These are phyloP conservation scores for Komagataella ulmi DNA, from an alignment of 805 yeast genomes.

Conservation along the genomic window DNA sequence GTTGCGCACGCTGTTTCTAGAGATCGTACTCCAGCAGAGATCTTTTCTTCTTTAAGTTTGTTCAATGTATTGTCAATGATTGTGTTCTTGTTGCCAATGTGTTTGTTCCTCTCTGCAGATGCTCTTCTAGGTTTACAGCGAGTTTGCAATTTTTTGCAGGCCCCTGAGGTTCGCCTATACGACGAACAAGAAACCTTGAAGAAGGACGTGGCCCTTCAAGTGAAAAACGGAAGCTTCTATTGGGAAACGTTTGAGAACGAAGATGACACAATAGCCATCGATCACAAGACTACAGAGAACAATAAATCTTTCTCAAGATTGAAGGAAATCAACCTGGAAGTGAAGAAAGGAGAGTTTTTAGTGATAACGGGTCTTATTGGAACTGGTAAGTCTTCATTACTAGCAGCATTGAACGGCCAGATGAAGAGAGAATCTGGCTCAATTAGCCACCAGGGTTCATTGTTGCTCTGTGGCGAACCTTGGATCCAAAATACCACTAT, in stretches of 20 bases:
- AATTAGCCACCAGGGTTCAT: constrained; percentile 34
- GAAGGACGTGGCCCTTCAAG: constrained; percentile 19
- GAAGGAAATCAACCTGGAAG: constrained; percentile 32
- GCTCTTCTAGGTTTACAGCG: constrained; percentile 47
- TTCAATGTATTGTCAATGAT: constrained; percentile 50
- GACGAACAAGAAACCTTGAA: constrained; percentile 3
- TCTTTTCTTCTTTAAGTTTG: constrained; percentile 58
- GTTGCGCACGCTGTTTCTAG: constrained; percentile 17
- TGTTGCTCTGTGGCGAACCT: constrained; percentile 37
- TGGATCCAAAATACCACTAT: constrained; percentile 40
- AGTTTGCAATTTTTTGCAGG: constrained; percentile 36
- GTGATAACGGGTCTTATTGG: constrained; percentile 75
- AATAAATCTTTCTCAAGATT: constrained; percentile 26
- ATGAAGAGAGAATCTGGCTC: constrained; percentile 39
- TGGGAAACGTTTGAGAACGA: constrained; percentile 48
- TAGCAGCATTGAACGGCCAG: constrained; percentile 51
- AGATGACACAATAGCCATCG: constrained; percentile 5
- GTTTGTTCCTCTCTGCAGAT: constrained; percentile 53
- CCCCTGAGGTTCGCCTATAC: constrained; percentile 18
- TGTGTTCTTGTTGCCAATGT: constrained; percentile 57
- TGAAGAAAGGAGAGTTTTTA: constrained; percentile 56
- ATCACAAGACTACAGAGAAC: neutral
- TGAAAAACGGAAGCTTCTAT: constrained; percentile 44
- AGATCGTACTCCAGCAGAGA: constrained; percentile 12
- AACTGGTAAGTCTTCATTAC: constrained; percentile 56